phyloP scores from a whole-genome alignment of 495 filamentous ascomycete species.

The Sabuloglossum arenarium region DNA sequence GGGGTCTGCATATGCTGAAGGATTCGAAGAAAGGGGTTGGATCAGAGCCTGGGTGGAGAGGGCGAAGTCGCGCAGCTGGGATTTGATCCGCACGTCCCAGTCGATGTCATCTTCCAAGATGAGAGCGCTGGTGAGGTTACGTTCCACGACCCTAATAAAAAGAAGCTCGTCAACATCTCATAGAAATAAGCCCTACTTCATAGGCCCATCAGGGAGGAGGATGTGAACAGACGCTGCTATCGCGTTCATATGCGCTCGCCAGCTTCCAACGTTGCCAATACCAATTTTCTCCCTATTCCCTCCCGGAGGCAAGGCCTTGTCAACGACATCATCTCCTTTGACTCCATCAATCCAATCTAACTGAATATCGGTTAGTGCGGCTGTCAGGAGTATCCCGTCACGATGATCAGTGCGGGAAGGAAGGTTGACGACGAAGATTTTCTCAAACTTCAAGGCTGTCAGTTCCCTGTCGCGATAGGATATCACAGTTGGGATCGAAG shows the following conservation, averaged over 20 bases:
- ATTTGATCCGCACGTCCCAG: conserved; percentile 31
- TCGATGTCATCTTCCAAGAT: conserved; percentile 37
- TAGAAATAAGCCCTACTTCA: conserved; percentile 1
- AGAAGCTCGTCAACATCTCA: not conserved
- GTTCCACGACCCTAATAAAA: conserved; percentile 19
- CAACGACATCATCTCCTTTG: conserved; percentile 19
- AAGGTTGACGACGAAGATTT: conserved; percentile 40
- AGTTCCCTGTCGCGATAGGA: not conserved
- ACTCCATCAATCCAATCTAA: conserved; percentile 35
- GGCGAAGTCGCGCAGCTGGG: conserved; percentile 28
- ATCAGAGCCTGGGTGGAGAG: conserved; percentile 17
- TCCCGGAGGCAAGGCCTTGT: conserved; percentile 16
- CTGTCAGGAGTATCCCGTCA: conserved; percentile 33
- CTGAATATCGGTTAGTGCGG: conserved; percentile 28
- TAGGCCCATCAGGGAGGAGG: too few relatives aligned
- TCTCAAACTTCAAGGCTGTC: conserved; percentile 33
- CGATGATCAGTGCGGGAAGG: conserved; percentile 38
- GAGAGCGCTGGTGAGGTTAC: conserved; percentile 26
- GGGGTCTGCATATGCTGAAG: conserved; percentile 7
- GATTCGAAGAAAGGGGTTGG: conserved; percentile 12
- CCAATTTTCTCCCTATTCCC: conserved; percentile 3
- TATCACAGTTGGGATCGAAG: not conserved
- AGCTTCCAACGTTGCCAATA: conserved; percentile 16
- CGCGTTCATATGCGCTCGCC: conserved; percentile 22
- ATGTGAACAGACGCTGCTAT: conserved; percentile 10